Conservation (phyloP, 2,329 filamentous ascomycete species). For the Beauveria caledonica region DNA sequence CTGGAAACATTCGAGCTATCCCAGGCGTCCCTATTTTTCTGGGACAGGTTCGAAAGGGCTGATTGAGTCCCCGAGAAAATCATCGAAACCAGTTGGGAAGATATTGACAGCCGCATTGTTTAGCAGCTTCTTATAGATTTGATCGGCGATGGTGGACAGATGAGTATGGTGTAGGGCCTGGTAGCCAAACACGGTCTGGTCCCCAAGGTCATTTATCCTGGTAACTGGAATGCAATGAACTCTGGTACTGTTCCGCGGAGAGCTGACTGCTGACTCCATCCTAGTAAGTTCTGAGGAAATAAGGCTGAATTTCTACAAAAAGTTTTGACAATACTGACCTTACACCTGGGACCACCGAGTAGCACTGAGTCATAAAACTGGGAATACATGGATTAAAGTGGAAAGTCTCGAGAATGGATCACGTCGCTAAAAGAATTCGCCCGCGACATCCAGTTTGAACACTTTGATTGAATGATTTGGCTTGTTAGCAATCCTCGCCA, state of each 20-base stretch:
- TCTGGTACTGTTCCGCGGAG: conserved; percentile 44
- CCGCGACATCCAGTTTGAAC: conserved; percentile 51
- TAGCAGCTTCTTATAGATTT: conserved; percentile 60
- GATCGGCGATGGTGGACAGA: conserved; percentile 76
- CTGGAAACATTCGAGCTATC: conserved; percentile 77
- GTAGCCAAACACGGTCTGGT: conserved; percentile 85
- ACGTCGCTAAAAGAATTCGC: conserved; percentile 66
- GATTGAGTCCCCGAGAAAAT: conserved; percentile 86
- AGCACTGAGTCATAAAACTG: conserved; percentile 65
- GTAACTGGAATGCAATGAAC: conserved; percentile 69
- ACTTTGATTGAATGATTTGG: conserved; percentile 65
- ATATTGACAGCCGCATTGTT: conserved; percentile 64
- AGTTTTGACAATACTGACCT: conserved; percentile 71
- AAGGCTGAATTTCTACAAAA: conserved; percentile 74
- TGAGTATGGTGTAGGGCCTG: conserved; percentile 86
- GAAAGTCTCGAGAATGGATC: conserved; percentile 53
- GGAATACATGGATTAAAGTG: conserved; percentile 66
- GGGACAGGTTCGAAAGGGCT: conserved; percentile 87
- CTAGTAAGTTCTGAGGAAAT: conserved; percentile 33
- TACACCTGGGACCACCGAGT: conserved; percentile 70
- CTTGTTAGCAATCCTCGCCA: conserved; percentile 83
- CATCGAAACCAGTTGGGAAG: conserved; percentile 62
- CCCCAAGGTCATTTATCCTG: conserved; percentile 72
- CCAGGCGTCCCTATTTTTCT: conserved; percentile 83
- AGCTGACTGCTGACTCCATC: conserved; percentile 19